Conservation (phyloP, 148 eudicot species). For the Linanthus parryae region DNA sequence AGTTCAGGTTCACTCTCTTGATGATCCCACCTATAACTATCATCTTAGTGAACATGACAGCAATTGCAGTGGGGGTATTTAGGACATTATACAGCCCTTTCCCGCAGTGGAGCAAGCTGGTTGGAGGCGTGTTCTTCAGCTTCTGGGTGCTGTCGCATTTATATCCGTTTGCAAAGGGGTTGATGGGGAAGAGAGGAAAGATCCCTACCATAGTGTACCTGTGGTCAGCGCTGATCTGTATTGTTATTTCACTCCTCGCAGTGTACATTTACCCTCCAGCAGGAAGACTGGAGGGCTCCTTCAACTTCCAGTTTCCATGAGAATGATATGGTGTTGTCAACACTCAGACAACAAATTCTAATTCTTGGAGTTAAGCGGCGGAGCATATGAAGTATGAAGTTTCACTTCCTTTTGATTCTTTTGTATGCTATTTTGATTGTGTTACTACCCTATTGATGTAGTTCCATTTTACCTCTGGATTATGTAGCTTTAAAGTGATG, state of each 20-base stretch:
- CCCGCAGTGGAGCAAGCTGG: constrained; percentile 93
- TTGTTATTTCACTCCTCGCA: constrained; percentile 66
- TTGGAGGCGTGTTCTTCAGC: constrained; percentile 96
- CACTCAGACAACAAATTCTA: too few relatives aligned
- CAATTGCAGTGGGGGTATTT: constrained; percentile 66
- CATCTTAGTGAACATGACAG: constrained; percentile 72
- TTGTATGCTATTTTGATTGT: too few relatives aligned
- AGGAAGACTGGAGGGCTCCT: constrained; percentile 46
- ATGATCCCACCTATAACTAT: constrained; percentile 95
- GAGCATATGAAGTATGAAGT: too few relatives aligned
- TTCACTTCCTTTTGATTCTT: too few relatives aligned
- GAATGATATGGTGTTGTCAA: too few relatives aligned
- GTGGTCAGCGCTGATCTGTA: constrained; percentile 82
- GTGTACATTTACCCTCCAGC: constrained; percentile 78
- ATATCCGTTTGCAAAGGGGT: constrained; percentile 88
- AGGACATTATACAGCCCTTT: constrained; percentile 91
- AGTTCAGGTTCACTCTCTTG: constrained; percentile 59
- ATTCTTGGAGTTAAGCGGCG: too few relatives aligned
- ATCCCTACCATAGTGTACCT: constrained; percentile 80
- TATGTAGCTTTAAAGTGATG: too few relatives aligned
- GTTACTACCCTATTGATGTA: too few relatives aligned
- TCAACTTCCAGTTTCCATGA: constrained; percentile 53
- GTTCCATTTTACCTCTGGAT: too few relatives aligned
- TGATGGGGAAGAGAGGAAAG: constrained; percentile 83
- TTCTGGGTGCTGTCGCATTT: constrained; percentile 96